Percentiles rank a stretch among this genome's conserved stretches.
Conservation (phyloP, 352 stramenopile genomes). For the Phytophthora fragariae region DNA sequence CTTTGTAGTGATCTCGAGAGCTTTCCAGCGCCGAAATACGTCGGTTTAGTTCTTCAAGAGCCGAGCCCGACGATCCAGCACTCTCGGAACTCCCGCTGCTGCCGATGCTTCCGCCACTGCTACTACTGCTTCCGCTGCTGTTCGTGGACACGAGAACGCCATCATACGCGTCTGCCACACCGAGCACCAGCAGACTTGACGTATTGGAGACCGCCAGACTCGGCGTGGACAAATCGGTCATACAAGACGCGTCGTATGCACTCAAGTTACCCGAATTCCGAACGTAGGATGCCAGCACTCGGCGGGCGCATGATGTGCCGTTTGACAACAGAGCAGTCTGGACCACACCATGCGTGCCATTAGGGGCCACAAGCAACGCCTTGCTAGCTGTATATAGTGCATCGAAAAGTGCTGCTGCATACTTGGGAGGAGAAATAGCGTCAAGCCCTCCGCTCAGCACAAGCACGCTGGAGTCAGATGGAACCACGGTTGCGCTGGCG, state of each 20-base stretch:
- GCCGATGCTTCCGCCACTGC: conserved; percentile 11
- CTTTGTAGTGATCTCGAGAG: conserved; percentile 37
- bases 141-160: conserved; percentile 31
- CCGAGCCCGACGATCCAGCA: conserved; percentile 26
- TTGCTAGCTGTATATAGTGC: conserved; percentile 49
- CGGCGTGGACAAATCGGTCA: conserved; percentile 40
- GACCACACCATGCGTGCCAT: conserved; percentile 53
- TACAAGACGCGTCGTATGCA: conserved; percentile 64
- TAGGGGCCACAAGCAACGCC: conserved; percentile 53
- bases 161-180: conserved; percentile 58
- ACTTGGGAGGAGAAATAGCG: conserved; percentile 44
- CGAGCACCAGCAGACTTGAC: conserved; percentile 52
- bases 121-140: conserved; percentile 16
- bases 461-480: conserved; percentile 51
- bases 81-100: conserved; percentile 19
- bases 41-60: conserved; percentile 21
- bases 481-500: conserved; percentile 8
- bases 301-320: conserved; percentile 52
- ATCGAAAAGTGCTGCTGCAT: conserved; percentile 54
- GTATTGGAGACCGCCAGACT: conserved; percentile 46
- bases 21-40: conserved; percentile 32
- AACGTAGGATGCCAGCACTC: conserved; percentile 71
- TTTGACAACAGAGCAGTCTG: conserved; percentile 40
- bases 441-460: conserved; percentile 62
- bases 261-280: conserved; percentile 49